Evolutionary conservation across 2,329 filamentous ascomycete genomes (phyloP).

Genomic region (Aspergillus unguis): DNA sequence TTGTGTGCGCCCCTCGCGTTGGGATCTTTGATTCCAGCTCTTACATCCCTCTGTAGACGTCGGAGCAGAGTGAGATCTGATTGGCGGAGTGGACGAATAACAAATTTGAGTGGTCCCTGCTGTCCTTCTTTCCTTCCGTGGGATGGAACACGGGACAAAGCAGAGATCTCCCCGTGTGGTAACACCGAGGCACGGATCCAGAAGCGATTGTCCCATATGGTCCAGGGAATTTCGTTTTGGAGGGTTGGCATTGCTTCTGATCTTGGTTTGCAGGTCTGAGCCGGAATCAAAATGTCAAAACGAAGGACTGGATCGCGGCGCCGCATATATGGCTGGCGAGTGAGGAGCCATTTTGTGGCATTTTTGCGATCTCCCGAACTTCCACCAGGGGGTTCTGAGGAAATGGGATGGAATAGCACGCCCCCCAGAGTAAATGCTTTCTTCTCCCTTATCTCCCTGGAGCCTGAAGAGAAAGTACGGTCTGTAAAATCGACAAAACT

Average conservation of each 20-base stretch:
- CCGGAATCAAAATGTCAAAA: slow-evolving; percentile 13
- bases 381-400: neutral
- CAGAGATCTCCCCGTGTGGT: neutral
- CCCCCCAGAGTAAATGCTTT: slow-evolving; percentile 48
- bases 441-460: neutral
- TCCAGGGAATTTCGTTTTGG: slow-evolving; percentile 22
- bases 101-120: slow-evolving; percentile 20
- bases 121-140: neutral
- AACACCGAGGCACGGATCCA: slow-evolving; percentile 49
- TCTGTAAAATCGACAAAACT: slow-evolving; percentile 42
- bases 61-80: slow-evolving; percentile 29
- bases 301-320: slow-evolving; percentile 21
- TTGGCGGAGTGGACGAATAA: slow-evolving; percentile 40
- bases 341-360: slow-evolving; percentile 36
- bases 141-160: neutral
- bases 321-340: slow-evolving; percentile 37
- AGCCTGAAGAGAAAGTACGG: slow-evolving; percentile 38
- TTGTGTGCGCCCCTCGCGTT: neutral
- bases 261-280: neutral
- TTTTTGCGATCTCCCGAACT: slow-evolving; percentile 5
- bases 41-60: neutral
- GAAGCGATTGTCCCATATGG: slow-evolving; percentile 55
- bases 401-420: slow-evolving; percentile 47
- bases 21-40: neutral
- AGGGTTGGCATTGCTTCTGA: neutral